A percentile compares a stretch with the other conserved stretches of the same genome.
Conservation (phyloP, 2,329 filamentous ascomycete species). For the Harringtonia aguacate region DNA sequence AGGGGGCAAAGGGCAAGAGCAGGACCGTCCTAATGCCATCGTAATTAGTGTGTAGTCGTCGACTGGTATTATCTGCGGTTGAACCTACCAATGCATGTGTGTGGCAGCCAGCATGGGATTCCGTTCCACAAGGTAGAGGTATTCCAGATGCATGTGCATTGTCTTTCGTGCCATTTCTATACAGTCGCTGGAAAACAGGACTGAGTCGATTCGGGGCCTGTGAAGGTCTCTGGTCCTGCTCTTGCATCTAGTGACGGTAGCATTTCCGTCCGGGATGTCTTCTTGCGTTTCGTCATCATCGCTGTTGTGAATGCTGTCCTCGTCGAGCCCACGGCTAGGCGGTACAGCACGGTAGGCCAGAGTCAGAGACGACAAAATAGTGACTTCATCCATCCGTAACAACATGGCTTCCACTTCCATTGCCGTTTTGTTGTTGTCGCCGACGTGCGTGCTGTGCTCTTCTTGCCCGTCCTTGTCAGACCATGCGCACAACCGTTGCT, state of each 20-base stretch:
- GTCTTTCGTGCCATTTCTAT: constrained; percentile 38
- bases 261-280: no score
- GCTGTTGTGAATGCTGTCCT: constrained; percentile 12
- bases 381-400: constrained; percentile 35
- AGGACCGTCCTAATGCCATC: constrained; percentile 35
- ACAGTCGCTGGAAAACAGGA: constrained; percentile 26
- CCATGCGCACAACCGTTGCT: background rate
- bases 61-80: constrained; percentile 26
- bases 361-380: constrained; percentile 35
- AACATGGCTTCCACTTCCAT: constrained; percentile 19
- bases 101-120: constrained; percentile 27
- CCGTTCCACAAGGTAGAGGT: constrained; percentile 22
- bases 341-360: constrained; percentile 43
- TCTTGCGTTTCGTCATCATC: constrained; percentile 13
- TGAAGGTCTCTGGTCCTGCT: no score
- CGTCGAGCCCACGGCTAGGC: constrained; percentile 10
- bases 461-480: background rate
- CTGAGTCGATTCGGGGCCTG: constrained; percentile 1
- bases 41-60: background rate
- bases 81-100: constrained; percentile 40
- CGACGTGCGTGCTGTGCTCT: background rate
- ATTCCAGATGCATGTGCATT: constrained; percentile 22
- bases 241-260: no score
- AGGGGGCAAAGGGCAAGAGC: constrained; percentile 47
- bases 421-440: background rate